Conservation (phyloP, 2,329 filamentous ascomycete genomes). For the Exophiala sp. region DNA sequence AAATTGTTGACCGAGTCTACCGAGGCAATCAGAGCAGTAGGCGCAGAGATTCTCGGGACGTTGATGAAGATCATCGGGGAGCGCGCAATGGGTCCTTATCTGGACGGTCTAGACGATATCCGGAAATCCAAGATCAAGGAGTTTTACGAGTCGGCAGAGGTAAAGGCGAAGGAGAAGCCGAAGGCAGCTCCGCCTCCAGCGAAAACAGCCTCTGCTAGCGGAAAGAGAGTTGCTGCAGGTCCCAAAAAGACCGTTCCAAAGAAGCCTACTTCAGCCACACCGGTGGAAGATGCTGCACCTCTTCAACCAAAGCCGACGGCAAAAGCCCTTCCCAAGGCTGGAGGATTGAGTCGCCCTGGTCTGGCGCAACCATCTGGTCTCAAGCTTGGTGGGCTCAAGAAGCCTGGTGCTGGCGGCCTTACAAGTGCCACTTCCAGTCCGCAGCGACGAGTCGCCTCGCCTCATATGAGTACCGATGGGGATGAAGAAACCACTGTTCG, state of each 20-base stretch:
- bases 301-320: slow-evolving; percentile 44
- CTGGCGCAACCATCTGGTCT: slow-evolving; percentile 38
- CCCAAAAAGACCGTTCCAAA: slow-evolving; percentile 48
- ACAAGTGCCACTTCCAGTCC: slow-evolving; percentile 34
- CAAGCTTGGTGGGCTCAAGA: slow-evolving; percentile 41
- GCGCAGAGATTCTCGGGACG: slow-evolving; percentile 85
- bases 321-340: slow-evolving; percentile 40
- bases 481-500: slow-evolving; percentile 38
- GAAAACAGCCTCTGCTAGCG: slow-evolving; percentile 46
- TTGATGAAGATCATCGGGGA: slow-evolving; percentile 99
- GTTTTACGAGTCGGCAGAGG: slow-evolving; percentile 72
- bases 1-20: slow-evolving; percentile 87
- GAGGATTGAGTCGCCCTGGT: slow-evolving; percentile 38
- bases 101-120: slow-evolving; percentile 92
- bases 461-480: slow-evolving; percentile 40
- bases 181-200: slow-evolving; percentile 64
- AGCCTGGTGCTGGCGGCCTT: slow-evolving; percentile 31
- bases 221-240: slow-evolving; percentile 49
- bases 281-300: slow-evolving; percentile 51
- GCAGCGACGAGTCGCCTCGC: slow-evolving; percentile 41
- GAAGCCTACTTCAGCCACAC: slow-evolving; percentile 47
- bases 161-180: slow-evolving; percentile 86
- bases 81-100: slow-evolving; percentile 83
- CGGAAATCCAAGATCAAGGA: slow-evolving; percentile 94
- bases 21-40: slow-evolving; percentile 76